Base-by-base conservation (phyloP, 257 asterid genomes). In the Fraxinus anomala region DNA sequence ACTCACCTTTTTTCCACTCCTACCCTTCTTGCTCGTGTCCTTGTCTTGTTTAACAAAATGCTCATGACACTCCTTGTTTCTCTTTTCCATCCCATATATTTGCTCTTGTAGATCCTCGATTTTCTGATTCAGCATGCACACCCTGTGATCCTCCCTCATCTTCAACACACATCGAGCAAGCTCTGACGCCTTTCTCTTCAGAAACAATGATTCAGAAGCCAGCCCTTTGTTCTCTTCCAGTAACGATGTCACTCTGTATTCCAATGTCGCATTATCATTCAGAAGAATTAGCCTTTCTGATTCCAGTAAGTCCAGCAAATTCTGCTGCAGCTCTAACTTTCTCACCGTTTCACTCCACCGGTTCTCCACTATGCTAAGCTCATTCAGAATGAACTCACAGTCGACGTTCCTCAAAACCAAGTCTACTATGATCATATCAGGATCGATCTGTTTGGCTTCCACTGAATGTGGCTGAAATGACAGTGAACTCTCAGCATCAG, bases 21-120 rank as follows among this genome's bases (percentile, higher is more conserved):
- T 78, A 24, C 78, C 74, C 68, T 81, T 84, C 82, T 47, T 19
- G 80, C 37, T 78, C 51, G 68, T 78, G 11, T 72, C 82, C 80
- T 83, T 90, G 59, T 86, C 93, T 68, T 87, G 89, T 66, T 88
- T 86, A 77, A 87, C 86, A 44, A 94, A 89, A 54, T 88, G 89
- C 72, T 89, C 96, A 6, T 88, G 88, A 37, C 91, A 92, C 79
- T 93, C 98, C 80, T 86, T 89, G 83, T 93, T 95, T 89, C 91
- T 87, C 89, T 88, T 89, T 89, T 95, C 99, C 87, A 95, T 70
- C 68, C 92, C 91, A 7, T 88, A 79, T 37, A 95, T 89, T 86
- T 93, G 99, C 67, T 90, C 94, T 51, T 93, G 99, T 13, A 95
- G 96, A 80, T 95, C 98, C 92, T 95, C 97, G 7, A 95, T 93